Evolutionary conservation across 1,284 basidiomycete species (phyloP).

Genomic region (Cerioporus squamosus): DNA sequence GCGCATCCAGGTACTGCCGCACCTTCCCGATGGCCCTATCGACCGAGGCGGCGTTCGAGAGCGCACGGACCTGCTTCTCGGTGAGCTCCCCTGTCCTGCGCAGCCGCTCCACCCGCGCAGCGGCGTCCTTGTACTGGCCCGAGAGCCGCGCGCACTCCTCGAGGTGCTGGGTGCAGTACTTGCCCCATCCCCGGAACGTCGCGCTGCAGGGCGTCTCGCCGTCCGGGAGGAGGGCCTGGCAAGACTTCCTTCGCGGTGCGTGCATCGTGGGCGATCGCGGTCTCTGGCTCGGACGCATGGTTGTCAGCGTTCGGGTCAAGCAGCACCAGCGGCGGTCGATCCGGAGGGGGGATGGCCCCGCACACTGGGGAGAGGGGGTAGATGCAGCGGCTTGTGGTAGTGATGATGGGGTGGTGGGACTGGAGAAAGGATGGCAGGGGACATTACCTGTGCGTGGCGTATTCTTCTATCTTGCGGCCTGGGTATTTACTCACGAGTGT

Average conservation of each 20-base stretch:
- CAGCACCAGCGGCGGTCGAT: too few relatives aligned
- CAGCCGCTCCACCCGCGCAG: constrained; percentile 11
- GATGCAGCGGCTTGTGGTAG: too few relatives aligned
- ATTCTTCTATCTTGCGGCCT: too few relatives aligned
- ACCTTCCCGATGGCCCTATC: constrained; percentile 8
- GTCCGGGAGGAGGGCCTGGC: constrained; percentile 12
- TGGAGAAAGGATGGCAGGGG: too few relatives aligned
- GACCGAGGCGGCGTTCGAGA: not conserved
- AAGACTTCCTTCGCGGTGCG: constrained; percentile 12
- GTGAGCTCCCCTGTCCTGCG: constrained; percentile 3
- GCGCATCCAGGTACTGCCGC: constrained; percentile 2
- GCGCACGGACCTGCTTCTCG: constrained; percentile 7
- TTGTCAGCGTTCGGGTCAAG: too few relatives aligned
- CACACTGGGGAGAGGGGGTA: too few relatives aligned
- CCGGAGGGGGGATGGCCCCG: too few relatives aligned
- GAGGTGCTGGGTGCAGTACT: constrained; percentile 8
- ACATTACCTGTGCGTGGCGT: too few relatives aligned
- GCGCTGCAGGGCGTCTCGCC: constrained; percentile 8
- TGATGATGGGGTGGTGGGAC: too few relatives aligned
- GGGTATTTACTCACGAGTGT: too few relatives aligned
- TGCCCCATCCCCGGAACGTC: constrained; percentile 13
- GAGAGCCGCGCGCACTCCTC: constrained; percentile 11
- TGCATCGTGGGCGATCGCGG: constrained; percentile 6
- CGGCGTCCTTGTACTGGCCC: constrained; percentile 10
- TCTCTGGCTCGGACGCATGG: not conserved